Conservation (phyloP, 495 filamentous ascomycete genomes). For the Diplogelasinospora grovesii region DNA sequence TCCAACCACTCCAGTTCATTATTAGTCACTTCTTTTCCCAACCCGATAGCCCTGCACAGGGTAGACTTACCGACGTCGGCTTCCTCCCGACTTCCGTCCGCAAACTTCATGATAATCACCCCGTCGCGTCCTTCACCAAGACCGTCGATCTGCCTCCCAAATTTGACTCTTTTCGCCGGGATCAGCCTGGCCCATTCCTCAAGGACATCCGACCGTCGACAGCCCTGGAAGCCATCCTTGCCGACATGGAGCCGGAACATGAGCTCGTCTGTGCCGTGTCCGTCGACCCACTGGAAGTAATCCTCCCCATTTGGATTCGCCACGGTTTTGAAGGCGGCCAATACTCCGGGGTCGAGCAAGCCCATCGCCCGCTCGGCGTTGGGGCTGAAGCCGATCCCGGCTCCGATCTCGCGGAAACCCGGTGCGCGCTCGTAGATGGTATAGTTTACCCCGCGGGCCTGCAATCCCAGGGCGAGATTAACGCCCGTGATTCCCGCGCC, state of each 20-base stretch:
- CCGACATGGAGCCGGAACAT: conserved; percentile 31
- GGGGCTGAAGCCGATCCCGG: conserved; percentile 53
- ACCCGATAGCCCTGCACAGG: too few relatives aligned
- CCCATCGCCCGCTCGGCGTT: conserved; percentile 51
- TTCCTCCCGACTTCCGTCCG: conserved; percentile 24
- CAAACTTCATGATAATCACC: conserved; percentile 23
- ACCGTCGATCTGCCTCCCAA: conserved; percentile 25
- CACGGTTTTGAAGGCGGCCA: conserved; percentile 27
- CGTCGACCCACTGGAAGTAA: conserved; percentile 40
- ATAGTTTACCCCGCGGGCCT: conserved; percentile 41
- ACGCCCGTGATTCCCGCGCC: conserved; percentile 58
- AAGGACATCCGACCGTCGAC: conserved; percentile 34
- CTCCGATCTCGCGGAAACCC: conserved; percentile 50
- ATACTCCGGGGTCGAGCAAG: conserved; percentile 35
- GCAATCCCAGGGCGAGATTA: conserved; percentile 47
- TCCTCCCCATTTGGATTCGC: conserved; percentile 33
- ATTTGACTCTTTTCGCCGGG: conserved; percentile 16
- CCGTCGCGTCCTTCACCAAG: conserved; percentile 9
- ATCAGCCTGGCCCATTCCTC: conserved; percentile 35
- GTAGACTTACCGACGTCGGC: too few relatives aligned
- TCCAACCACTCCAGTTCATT: too few relatives aligned
- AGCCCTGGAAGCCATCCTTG: conserved; percentile 36
- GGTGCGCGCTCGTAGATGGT: conserved; percentile 51
- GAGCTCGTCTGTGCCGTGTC: conserved; percentile 22
- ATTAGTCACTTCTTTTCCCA: too few relatives aligned